Base-by-base conservation (phyloP, 768 basidiomycete genomes). In the Boletus sensibilis region DNA sequence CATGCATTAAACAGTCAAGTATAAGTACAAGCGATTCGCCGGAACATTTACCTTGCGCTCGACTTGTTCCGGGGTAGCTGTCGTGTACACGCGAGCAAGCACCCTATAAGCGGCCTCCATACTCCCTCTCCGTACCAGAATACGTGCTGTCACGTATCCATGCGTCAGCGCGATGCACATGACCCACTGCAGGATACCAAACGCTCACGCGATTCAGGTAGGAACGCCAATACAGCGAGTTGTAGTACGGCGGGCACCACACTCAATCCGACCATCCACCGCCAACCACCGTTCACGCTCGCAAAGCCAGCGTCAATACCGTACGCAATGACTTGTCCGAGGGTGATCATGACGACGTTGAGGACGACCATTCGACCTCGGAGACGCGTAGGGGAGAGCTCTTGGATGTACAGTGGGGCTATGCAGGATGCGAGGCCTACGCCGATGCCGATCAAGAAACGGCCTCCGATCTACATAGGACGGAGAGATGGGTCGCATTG, bases 231-330 rank as follows among this genome's bases (percentile, higher is more conserved):
- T 52, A 84, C 72, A 4, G 79, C 42, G 37, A 86, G 75, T 64
- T 92, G 90, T 6, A 90, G 54, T 3, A 71, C 84, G 1, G 88
- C 85, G 1, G 88, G 88, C 2, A 88, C 74, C 2, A 82, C 82
- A 14, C 90, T 88, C 3, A 92, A 73, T 4, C 88, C 91, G 16
- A 90, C 87, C 87, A 92, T 89, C 83, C 83, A 92, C 50, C 91
- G 75, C 91, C 91, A 94, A 3, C 91, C 91, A 4, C 78, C 72
- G 33, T 71, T 70, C 50, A 81, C 71, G 54, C 80, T 79, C 55
- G 77, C 80, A 61, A 88, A 88, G 3, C 80, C 86, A 23, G 86
- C 86, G 25, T 82, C 87, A 52, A 86, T 84, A 20, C 82, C 86
- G 65, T 90, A 92, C 0, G 88, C 87, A 46, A 91, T 79, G 31